Evolutionary conservation across 371 early-diverging fungal species (phyloP).

Genomic region (Mortierella sp.): DNA sequence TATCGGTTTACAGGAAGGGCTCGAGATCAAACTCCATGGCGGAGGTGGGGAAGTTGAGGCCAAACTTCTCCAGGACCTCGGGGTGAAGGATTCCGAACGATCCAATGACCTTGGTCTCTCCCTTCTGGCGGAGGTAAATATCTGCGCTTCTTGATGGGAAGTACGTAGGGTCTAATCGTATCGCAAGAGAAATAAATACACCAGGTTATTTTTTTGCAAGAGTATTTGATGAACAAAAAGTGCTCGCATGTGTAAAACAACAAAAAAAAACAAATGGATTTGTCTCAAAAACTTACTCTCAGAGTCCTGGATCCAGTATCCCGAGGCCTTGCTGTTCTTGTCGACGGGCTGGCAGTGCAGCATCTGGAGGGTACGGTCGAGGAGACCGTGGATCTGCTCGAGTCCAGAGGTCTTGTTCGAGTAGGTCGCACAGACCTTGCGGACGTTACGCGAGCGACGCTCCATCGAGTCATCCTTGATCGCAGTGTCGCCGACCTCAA

Average conservation of each 20-base stretch:
- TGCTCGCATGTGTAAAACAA: neutral
- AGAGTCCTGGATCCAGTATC: conserved; percentile 90
- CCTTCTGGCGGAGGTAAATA: conserved; percentile 76
- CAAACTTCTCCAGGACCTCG: conserved; percentile 88
- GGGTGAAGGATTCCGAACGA: conserved; percentile 96
- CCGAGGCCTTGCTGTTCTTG: conserved; percentile 60
- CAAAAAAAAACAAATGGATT: conserved; percentile 16
- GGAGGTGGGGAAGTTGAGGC: conserved; percentile 88
- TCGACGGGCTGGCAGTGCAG: conserved; percentile 70
- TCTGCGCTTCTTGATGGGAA: conserved; percentile 95
- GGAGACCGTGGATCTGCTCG: conserved; percentile 93
- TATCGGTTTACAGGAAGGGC: conserved; percentile 85
- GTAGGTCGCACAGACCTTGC: conserved; percentile 92
- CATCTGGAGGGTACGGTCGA: conserved; percentile 93
- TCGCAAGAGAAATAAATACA: neutral
- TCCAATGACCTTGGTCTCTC: conserved; percentile 78
- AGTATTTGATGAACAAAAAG: too few relatives aligned
- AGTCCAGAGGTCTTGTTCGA: conserved; percentile 92
- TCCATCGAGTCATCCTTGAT: conserved; percentile 86
- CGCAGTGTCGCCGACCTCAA: conserved; percentile 98
- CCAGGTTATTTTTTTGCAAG: neutral
- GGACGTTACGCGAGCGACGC: conserved; percentile 92
- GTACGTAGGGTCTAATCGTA: conserved; percentile 78
- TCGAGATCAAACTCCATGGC: conserved; percentile 96
- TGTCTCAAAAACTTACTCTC: conserved; percentile 62